These are phyloP conservation scores for Myriangium duriaei DNA, from an alignment of 2,329 filamentous ascomycete species.

Conservation along the genomic window DNA sequence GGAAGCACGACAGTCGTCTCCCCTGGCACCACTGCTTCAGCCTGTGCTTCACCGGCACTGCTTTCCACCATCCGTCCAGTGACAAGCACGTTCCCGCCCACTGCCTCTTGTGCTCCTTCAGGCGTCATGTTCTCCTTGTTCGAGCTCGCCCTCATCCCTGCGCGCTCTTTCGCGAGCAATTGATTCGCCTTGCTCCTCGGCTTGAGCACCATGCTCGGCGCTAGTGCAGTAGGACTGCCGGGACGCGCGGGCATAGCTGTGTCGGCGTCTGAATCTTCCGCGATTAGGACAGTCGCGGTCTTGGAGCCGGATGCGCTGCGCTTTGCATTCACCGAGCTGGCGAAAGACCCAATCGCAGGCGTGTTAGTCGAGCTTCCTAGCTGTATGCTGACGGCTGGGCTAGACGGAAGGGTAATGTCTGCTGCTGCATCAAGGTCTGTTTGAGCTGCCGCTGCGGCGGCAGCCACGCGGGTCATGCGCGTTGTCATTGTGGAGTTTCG, in stretches of 20 bases:
- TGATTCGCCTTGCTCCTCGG: constrained; percentile 15
- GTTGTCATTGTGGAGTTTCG: background rate
- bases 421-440: background rate
- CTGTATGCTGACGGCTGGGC: too few species aligned
- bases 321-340: constrained; percentile 1
- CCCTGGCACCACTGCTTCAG: background rate
- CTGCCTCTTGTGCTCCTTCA: background rate
- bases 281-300: background rate
- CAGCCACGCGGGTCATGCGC: background rate
- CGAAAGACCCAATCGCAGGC: too few species aligned
- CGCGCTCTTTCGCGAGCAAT: constrained; percentile 16
- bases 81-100: background rate
- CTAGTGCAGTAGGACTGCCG: constrained; percentile 1
- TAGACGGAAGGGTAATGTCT: background rate
- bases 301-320: constrained; percentile 3
- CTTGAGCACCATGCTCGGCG: constrained; percentile 8
- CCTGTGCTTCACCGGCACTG: background rate
- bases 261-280: constrained; percentile 2
- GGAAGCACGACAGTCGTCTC: background rate
- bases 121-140: constrained; percentile 23
- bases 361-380: too few species aligned
- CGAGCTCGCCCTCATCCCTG: constrained; percentile 18
- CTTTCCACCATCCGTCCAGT: background rate
- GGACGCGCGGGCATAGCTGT: constrained; percentile 2
- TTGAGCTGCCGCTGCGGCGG: background rate